Conservation (phyloP, 106 monocot species). For the Allium sativum region DNA sequence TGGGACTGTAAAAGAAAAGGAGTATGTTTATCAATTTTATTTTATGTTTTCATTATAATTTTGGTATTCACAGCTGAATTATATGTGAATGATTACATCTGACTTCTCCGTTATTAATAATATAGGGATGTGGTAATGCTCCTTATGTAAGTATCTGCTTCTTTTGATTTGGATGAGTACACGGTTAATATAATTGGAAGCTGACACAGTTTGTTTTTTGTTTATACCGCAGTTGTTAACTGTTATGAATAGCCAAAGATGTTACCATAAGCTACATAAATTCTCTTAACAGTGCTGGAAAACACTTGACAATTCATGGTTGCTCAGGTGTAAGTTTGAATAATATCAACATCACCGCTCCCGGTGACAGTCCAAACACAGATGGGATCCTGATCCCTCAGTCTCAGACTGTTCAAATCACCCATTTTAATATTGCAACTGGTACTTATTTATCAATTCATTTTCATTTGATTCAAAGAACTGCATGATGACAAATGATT, state of each 20-base stretch:
- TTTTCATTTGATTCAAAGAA: neutral
- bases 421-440: constrained; percentile 3
- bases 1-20: constrained; percentile 7
- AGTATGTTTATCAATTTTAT: neutral
- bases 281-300: constrained; percentile 1
- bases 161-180: neutral
- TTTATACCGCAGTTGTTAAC: neutral
- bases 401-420: constrained; percentile 1
- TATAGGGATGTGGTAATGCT: neutral
- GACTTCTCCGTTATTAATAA: neutral
- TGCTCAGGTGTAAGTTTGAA: neutral
- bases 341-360: neutral
- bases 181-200: too few species aligned
- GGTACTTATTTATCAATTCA: neutral
- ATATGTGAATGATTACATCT: neutral
- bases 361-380: constrained; percentile 7
- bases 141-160: neutral
- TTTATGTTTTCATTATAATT: too few species aligned
- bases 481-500: neutral
- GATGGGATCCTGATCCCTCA: constrained; percentile 8
- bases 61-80: neutral
- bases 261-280: neutral
- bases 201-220: too few species aligned
- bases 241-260: constrained; percentile 3
- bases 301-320: constrained; percentile 3